Evolutionary conservation across 2,329 filamentous ascomycete genomes (phyloP).

Genomic region (Cladophialophora immunda): DNA sequence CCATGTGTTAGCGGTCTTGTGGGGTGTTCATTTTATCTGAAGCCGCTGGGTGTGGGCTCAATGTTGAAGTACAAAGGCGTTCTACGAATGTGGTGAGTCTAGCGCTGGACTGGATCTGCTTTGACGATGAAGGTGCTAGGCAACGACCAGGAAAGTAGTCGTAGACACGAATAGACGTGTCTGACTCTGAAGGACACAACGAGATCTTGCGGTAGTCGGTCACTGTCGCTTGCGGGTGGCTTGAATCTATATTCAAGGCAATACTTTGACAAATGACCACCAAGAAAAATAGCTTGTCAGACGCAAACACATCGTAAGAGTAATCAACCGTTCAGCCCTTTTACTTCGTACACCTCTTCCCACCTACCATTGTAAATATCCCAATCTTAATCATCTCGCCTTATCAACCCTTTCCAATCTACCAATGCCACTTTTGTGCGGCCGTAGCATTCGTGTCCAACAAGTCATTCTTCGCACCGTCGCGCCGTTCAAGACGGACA

Average conservation of each 20-base stretch:
- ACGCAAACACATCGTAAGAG: background rate
- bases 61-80: background rate
- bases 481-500: background rate
- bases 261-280: background rate
- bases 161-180: background rate
- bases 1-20: background rate
- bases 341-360: background rate
- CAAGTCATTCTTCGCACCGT: background rate
- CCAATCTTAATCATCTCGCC: background rate
- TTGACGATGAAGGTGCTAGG: background rate
- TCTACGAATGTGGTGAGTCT: background rate
- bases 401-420: background rate
- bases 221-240: background rate
- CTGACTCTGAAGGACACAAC: background rate
- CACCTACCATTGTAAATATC: background rate
- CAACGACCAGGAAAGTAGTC: background rate
- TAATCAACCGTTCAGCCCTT: background rate
- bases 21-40: background rate
- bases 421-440: background rate
- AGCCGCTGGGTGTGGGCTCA: background rate
- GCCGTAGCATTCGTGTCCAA: background rate
- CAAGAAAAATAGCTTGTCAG: background rate
- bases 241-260: too few species aligned
- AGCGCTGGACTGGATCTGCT: background rate
- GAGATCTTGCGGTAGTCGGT: background rate